Evolutionary conservation across 2,329 filamentous ascomycete species (phyloP), one percentile per base, ranked within the genome.

Genomic region (Aspergillus proliferans): DNA sequence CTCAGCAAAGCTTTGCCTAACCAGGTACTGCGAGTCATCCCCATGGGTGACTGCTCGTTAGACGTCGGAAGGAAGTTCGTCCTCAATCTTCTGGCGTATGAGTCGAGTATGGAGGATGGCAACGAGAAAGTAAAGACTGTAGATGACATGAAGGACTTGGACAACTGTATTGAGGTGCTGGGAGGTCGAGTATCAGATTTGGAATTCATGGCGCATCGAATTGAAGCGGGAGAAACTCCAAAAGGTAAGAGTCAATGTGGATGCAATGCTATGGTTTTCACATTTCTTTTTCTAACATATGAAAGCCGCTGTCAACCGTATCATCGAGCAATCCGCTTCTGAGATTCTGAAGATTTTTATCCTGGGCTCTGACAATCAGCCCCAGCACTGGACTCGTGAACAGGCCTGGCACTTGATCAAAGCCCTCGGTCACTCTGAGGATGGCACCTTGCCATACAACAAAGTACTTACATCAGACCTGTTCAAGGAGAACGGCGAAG

Each of bases 301-400:
- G 8, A 4, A 15, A 75, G 79, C 86, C 57, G 93, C 93, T 2
- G 85, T 96, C 2, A 76, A 83, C 19, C 90, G 95, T 55, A 97
- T 98, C 53, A 86, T 95, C 47, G 84, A 88, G 47, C 89, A 95
- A 63, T 87, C 86, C 15, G 87, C 90, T 0, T 88, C 87, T 0
- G 93, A 97, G 63, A 91, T 97, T 43, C 74, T 95, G 52, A 95
- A 95, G 63, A 90, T 96, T 78, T 97, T 91, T 71, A 81, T 98
- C 26, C 75, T 94, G 3, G 62, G 76, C 40, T 65, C 71, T 21
- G 81, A 83, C 42, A 80, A 80, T 45, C 72, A 75, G 2, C 72
- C 76, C 38, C 79, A 80, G 26, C 80, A 80, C 47, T 97, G 89
- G 87, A 87, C 84, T 0, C 76, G 83, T 4, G 85, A 93, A 62